Percentiles rank a stretch among this genome's conserved stretches.
These are phyloP conservation scores for Colletotrichum trifolii DNA, from an alignment of 2,329 filamentous ascomycete species.

Conservation along the genomic window DNA sequence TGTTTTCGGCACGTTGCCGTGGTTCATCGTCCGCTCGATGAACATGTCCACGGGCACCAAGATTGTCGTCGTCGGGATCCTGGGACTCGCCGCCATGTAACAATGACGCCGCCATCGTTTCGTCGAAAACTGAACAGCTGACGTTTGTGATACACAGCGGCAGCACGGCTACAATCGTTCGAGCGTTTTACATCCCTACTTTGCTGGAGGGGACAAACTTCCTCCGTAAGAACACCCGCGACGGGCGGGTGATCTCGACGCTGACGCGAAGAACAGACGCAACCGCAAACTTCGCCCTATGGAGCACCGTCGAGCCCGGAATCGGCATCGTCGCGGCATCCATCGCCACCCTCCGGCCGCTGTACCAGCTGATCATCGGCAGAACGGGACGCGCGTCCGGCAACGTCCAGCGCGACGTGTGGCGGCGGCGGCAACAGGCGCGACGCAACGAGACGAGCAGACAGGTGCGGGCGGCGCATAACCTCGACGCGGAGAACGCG, in stretches of 20 bases:
- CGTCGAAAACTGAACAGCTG: background rate
- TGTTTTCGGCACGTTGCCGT: slow-evolving; percentile 51
- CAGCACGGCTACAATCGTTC: slow-evolving; percentile 54
- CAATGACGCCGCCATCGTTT: too few species aligned
- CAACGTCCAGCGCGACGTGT: background rate
- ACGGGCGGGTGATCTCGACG: too few species aligned
- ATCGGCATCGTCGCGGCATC: slow-evolving; percentile 53
- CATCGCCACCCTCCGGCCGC: slow-evolving; percentile 52
- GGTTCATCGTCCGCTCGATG: slow-evolving; percentile 52
- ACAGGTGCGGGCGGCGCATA: slow-evolving; percentile 3
- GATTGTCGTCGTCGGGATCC: slow-evolving; percentile 46
- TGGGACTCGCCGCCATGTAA: slow-evolving; percentile 47
- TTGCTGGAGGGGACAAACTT: slow-evolving; percentile 52
- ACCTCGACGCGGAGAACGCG: slow-evolving; percentile 5
- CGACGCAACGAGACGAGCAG: slow-evolving; percentile 13
- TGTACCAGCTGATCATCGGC: slow-evolving; percentile 28
- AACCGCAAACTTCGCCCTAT: slow-evolving; percentile 55
- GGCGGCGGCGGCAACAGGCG: slow-evolving; percentile 7
- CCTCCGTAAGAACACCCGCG: slow-evolving; percentile 34
- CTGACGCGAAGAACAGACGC: slow-evolving; percentile 40
- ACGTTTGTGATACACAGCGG: background rate
- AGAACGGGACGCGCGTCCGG: background rate
- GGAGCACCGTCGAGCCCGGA: slow-evolving; percentile 57
- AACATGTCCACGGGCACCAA: slow-evolving; percentile 53
- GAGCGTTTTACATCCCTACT: slow-evolving; percentile 53